These are phyloP conservation scores for Hypoxylon sp. DNA, from an alignment of 2,329 filamentous ascomycete species.

Conservation along the genomic window DNA sequence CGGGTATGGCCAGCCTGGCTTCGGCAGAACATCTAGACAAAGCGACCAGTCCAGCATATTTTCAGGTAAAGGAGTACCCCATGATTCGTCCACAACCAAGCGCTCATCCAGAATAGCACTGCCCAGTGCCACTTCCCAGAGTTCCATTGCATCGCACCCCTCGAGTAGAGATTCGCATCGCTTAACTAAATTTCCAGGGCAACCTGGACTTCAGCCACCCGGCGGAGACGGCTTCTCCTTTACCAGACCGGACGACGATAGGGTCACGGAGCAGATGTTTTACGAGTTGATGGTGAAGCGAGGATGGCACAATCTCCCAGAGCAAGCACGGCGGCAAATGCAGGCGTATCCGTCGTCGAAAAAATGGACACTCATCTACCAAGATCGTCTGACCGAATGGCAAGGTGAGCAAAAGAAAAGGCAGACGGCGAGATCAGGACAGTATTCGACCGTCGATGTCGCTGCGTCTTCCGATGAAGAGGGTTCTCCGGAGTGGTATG, in stretches of 20 bases:
- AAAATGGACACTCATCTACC: constrained; percentile 97
- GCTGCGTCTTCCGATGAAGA: constrained; percentile 90
- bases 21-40: constrained; percentile 52
- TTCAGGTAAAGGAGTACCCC: constrained; percentile 68
- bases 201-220: constrained; percentile 51
- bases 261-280: constrained; percentile 91
- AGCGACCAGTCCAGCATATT: constrained; percentile 69
- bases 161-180: constrained; percentile 71
- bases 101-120: constrained; percentile 67
- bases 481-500: constrained; percentile 97
- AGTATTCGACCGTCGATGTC: constrained; percentile 78
- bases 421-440: constrained; percentile 78
- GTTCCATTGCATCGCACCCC: constrained; percentile 64
- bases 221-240: constrained; percentile 71
- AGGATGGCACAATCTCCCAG: constrained; percentile 96
- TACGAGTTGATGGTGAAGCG: constrained; percentile 95
- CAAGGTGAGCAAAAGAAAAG: constrained; percentile 94
- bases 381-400: constrained; percentile 92
- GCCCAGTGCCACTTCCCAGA: constrained; percentile 70
- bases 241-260: constrained; percentile 82
- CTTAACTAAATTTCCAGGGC: constrained; percentile 66
- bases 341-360: constrained; percentile 92
- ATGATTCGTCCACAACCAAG: constrained; percentile 57
- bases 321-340: constrained; percentile 96
- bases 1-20: constrained; percentile 47